Evolutionary conservation across 176 grass and related monocot genomes (phyloP).

Genomic region (Eremochloa ophiuroides): DNA sequence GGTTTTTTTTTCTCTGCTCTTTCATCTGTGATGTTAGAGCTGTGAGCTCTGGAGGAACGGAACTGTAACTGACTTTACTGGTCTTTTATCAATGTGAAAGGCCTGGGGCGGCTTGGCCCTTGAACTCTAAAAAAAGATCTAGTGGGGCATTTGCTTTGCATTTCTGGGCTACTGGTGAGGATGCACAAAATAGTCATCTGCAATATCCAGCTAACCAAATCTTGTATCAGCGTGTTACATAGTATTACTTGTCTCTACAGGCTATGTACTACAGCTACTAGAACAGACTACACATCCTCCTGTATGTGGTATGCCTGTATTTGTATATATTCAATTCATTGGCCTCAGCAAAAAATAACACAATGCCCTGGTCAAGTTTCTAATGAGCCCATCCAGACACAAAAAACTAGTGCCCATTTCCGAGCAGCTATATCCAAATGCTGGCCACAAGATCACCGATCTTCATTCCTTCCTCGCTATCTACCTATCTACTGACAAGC

Average conservation of each 20-base stretch:
- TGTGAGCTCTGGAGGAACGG: too few relatives aligned
- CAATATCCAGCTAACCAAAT: neutral
- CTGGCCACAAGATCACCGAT: too few relatives aligned
- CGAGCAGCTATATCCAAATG: neutral
- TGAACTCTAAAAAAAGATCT: too few relatives aligned
- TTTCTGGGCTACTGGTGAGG: neutral
- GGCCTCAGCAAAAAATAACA: too few relatives aligned
- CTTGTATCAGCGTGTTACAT: neutral
- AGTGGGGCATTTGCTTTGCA: too few relatives aligned
- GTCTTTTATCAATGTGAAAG: too few relatives aligned
- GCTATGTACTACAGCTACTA: neutral
- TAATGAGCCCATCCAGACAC: too few relatives aligned
- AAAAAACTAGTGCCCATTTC: neutral
- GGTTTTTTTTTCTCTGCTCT: too few relatives aligned
- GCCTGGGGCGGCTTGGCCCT: too few relatives aligned
- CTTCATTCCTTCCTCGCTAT: neutral
- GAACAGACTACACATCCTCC: neutral
- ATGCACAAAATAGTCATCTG: neutral
- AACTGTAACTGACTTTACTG: too few relatives aligned
- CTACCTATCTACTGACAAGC: neutral
- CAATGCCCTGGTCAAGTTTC: too few relatives aligned
- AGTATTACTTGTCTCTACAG: neutral
- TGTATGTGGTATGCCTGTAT: neutral
- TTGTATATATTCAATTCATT: neutral
- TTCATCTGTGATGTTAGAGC: too few relatives aligned